Percentiles rank a stretch among this genome's conserved stretches.
Conservation (phyloP, 176 grass and related monocot species). For the Themeda triandra region DNA sequence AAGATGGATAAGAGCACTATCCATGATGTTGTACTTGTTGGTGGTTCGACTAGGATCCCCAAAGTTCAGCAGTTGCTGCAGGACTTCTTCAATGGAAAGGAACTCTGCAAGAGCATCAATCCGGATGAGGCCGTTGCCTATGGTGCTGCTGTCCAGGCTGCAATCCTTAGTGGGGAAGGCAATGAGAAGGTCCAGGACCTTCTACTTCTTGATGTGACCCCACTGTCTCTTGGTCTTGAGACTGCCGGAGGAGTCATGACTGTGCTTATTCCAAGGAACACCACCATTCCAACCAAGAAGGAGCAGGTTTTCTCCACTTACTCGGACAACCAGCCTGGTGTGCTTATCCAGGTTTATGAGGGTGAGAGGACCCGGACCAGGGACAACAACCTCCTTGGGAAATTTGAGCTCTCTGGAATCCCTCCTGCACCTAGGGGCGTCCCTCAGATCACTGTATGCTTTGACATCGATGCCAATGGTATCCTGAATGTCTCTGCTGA, state of each 20-base stretch:
- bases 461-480: constrained; percentile 57
- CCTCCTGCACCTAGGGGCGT: constrained; percentile 55
- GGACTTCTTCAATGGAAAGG: constrained; percentile 59
- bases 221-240: constrained; percentile 61
- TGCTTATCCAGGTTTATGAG: constrained; percentile 59
- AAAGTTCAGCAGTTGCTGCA: constrained; percentile 44
- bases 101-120: constrained; percentile 66
- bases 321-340: constrained; percentile 55
- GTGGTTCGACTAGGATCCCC: constrained; percentile 14
- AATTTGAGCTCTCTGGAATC: constrained; percentile 58
- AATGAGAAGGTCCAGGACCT: constrained; percentile 63
- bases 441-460: constrained; percentile 55
- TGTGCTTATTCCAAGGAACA: constrained; percentile 56
- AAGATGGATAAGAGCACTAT: constrained; percentile 90
- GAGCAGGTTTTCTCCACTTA: constrained; percentile 67
- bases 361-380: constrained; percentile 50
- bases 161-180: constrained; percentile 51
- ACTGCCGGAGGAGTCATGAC: constrained; percentile 56
- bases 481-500: constrained; percentile 50
- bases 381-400: constrained; percentile 63
- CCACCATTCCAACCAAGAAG: constrained; percentile 58
- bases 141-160: constrained; percentile 52
- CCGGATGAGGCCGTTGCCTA: constrained; percentile 59
- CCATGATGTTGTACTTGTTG: too few relatives aligned
- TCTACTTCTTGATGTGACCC: constrained; percentile 51